Evolutionary conservation across 768 basidiomycete genomes (phyloP).

Genomic region (Collybia nuda): DNA sequence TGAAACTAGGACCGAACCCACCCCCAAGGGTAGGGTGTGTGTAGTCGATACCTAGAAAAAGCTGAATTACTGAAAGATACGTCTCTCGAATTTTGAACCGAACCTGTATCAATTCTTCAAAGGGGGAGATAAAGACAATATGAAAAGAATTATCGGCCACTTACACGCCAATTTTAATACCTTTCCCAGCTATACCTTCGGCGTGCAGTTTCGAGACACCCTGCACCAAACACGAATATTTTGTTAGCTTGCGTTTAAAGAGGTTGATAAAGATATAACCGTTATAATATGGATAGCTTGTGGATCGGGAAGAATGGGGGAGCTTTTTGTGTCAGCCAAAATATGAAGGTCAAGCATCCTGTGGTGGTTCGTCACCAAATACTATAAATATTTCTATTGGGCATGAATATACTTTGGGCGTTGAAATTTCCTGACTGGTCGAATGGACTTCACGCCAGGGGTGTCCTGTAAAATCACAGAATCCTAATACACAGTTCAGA

Average conservation of each 20-base stretch:
- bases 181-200: conserved; percentile 57
- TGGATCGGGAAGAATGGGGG: conserved; percentile 41
- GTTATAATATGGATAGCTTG: conserved; percentile 55
- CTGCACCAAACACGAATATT: conserved; percentile 20
- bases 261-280: conserved; percentile 26
- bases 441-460: conserved; percentile 54
- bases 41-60: conserved; percentile 44
- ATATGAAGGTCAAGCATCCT: conserved; percentile 45
- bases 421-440: conserved; percentile 45
- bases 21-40: conserved; percentile 56
- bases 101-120: conserved; percentile 47
- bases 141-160: conserved; percentile 11
- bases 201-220: conserved; percentile 70
- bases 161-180: conserved; percentile 67
- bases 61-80: too few species aligned
- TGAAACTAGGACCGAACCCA: conserved; percentile 53
- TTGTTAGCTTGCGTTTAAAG: neutral
- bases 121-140: neutral
- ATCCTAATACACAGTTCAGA: conserved; percentile 33
- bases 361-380: neutral
- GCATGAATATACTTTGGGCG: conserved; percentile 38
- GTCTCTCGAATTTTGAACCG: neutral
- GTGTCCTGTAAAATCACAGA: conserved; percentile 40
- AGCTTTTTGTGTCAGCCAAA: conserved; percentile 38
- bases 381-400: neutral